Evolutionary conservation across 176 grass and related monocot species (phyloP).

Genomic region (Microstegium vimineum): DNA sequence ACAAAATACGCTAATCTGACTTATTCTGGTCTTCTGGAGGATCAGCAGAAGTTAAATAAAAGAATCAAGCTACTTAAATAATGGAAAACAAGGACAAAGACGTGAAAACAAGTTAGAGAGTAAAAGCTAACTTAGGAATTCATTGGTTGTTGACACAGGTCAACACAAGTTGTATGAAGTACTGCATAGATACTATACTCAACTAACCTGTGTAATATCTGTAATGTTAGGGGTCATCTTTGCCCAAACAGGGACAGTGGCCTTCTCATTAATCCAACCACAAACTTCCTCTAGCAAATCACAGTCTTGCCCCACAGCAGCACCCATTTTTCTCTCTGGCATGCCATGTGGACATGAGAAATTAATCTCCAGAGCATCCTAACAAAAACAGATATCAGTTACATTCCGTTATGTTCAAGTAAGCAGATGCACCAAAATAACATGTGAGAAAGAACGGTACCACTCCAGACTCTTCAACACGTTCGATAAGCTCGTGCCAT

Average conservation of each 20-base stretch:
- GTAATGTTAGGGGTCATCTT: constrained; percentile 99
- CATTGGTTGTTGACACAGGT: background rate
- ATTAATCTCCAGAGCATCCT: constrained; percentile 99
- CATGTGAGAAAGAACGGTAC: constrained; percentile 21
- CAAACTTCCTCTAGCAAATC: constrained; percentile 80
- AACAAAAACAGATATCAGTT: constrained; percentile 18
- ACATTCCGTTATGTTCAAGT: background rate
- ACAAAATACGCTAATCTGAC: constrained; percentile 15
- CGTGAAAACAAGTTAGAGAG: background rate
- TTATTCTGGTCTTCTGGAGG: background rate
- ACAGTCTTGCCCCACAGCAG: constrained; percentile 94
- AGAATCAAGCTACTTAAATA: constrained; percentile 12
- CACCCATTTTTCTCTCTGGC: constrained; percentile 98
- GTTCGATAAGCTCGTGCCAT: constrained; percentile 96
- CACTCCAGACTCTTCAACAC: constrained; percentile 82
- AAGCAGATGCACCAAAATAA: constrained; percentile 1
- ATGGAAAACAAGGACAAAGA: background rate
- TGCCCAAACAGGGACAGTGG: constrained; percentile 95
- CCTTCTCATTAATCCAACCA: constrained; percentile 98
- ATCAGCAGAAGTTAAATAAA: background rate
- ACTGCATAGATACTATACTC: background rate
- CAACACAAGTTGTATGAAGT: background rate
- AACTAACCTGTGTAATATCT: constrained; percentile 80
- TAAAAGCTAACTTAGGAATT: background rate
- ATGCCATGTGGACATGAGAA: constrained; percentile 99